phyloP scores from a whole-genome alignment of 225 moss, liverwort and hornwort species.

The Asterella californica region DNA sequence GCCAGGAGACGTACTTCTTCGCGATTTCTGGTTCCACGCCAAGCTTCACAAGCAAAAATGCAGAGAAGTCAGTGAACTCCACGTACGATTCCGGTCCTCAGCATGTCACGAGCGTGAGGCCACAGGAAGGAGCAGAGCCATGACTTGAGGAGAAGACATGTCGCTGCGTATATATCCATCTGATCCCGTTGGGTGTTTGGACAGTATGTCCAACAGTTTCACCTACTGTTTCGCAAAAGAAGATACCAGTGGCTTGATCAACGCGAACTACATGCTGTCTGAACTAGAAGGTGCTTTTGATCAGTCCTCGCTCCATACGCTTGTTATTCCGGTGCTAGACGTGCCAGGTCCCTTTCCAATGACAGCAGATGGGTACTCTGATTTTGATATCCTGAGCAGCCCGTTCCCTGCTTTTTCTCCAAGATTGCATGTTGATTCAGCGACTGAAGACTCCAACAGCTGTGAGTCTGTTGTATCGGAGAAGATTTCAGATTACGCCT shows the following conservation, averaged over 20 bases:
- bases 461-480: constrained; percentile 26
- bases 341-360: background rate
- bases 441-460: constrained; percentile 35
- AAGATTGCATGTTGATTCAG: background rate
- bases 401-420: constrained; percentile 20
- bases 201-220: constrained; percentile 23
- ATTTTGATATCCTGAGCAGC: constrained; percentile 20
- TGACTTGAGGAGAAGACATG: constrained; percentile 11
- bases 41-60: background rate
- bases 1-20: background rate
- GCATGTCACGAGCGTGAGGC: background rate
- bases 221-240: constrained; percentile 18
- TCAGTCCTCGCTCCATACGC: constrained; percentile 6
- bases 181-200: background rate
- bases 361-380: constrained; percentile 19
- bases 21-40: background rate
- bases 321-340: constrained; percentile 5
- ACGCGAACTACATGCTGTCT: constrained; percentile 8
- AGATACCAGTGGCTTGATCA: background rate
- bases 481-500: constrained; percentile 6
- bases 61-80: constrained; percentile 15
- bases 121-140: background rate
- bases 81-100: constrained; percentile 21
- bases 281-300: constrained; percentile 4
- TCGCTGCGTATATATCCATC: constrained; percentile 3